Evolutionary conservation across 2,329 filamentous ascomycete species (phyloP), one percentile per base, ranked within the genome.

Genomic region (Colletotrichum tanaceti): DNA sequence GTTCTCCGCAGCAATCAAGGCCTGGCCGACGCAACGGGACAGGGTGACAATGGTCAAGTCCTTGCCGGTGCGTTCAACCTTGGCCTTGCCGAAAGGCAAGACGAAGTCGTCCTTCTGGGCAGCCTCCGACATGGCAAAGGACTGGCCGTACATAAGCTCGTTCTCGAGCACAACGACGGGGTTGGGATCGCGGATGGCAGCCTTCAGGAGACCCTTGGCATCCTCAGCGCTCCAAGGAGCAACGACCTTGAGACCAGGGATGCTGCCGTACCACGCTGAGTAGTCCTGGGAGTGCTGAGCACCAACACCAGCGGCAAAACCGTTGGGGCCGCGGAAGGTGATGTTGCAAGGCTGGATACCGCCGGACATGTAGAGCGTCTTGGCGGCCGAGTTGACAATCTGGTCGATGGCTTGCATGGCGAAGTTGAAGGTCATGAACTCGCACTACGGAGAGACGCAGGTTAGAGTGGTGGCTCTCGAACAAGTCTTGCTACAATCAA

Each of bases 391-490:
- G 90, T 99, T 99, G 89, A 99, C 94, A 80, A 99, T 93, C 82
- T 99, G 96, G 82, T 99, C 96, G 82, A 99, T 99, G 80, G 96
- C 93, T 86, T 99, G 96, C 96, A 99, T 99, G 82, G 96, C 95
- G 80, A 98, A 98, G 89, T 99, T 99, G 90, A 97, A 98, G 78
- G 96, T 99, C 96, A 99, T 99, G 88, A 99, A 99, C 86, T 99
- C 96, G 89, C 92, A 96, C 93, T 96, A 73, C 6, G 32, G 24
- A 46, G 11, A 44, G 14, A 57, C n/a, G 28, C 28, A 10, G 20
- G 58, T 70, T 58, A 70, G 20, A 70, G 18, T 16, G 35, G 22
- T 20, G 11, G 13, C 14, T 24, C n/a, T 44, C 41, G 13, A 35
- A 58, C 32, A 24, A 32, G 6, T 39, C 11, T 1, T 13, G 13